phyloP scores from a whole-genome alignment of 305 asterid genomes.

The Solanum aculeatissimum region DNA sequence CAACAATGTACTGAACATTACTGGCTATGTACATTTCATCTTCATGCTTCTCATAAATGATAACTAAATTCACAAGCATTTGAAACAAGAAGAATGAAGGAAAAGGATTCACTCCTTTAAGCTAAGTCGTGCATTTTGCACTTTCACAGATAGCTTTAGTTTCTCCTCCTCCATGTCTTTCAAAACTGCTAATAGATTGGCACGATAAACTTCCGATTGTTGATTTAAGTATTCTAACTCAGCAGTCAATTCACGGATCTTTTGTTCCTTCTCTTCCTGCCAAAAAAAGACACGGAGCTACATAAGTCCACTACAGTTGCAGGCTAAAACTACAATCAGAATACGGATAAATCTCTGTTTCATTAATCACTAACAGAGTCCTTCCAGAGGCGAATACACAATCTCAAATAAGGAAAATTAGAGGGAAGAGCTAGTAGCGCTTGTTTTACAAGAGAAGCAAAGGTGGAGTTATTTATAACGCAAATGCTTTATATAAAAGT shows the following conservation, averaged over 20 bases:
- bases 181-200: slow-evolving; percentile 60
- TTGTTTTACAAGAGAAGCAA: too few species aligned
- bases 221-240: slow-evolving; percentile 50
- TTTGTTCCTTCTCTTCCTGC: slow-evolving; percentile 81
- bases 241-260: slow-evolving; percentile 38
- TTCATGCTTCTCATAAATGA: not conserved
- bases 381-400: not conserved
- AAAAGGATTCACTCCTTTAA: slow-evolving; percentile 41
- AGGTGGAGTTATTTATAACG: too few species aligned
- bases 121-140: slow-evolving; percentile 80
- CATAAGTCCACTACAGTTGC: not conserved
- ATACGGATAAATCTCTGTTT: not conserved
- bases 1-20: not conserved
- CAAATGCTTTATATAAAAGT: too few species aligned
- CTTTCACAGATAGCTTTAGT: slow-evolving; percentile 81
- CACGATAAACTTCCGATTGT: slow-evolving; percentile 59
- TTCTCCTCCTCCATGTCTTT: slow-evolving; percentile 90
- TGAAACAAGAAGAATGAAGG: not conserved
- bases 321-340: not conserved
- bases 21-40: not conserved
- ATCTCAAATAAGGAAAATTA: too few species aligned
- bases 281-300: not conserved
- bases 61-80: not conserved
- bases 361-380: not conserved
- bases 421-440: too few species aligned